phyloP scores from a whole-genome alignment of 768 basidiomycete genomes.

The Rhodosporidiobolus sp. region DNA sequence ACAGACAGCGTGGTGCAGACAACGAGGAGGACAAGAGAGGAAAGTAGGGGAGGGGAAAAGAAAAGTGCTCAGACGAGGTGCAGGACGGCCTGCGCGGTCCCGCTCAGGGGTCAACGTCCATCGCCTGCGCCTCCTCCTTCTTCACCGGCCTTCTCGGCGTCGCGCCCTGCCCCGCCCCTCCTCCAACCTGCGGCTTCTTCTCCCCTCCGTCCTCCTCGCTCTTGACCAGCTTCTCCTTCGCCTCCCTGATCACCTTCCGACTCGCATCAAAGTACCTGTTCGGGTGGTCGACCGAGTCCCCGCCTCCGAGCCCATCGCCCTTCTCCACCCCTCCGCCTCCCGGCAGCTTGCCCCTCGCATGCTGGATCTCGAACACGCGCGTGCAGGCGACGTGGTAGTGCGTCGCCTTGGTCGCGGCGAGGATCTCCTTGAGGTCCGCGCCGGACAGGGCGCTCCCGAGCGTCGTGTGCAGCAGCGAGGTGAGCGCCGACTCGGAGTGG shows the following conservation, averaged over 20 bases:
- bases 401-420: slow-evolving; percentile 67
- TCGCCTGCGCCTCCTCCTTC: not conserved
- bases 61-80: no score
- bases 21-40: no score
- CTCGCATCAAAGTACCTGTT: slow-evolving; percentile 62
- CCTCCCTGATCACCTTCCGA: slow-evolving; percentile 54
- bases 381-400: slow-evolving; percentile 97
- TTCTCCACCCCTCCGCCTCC: slow-evolving; percentile 62
- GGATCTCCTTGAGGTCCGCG: slow-evolving; percentile 74
- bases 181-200: slow-evolving; percentile 41
- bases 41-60: no score
- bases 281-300: slow-evolving; percentile 88
- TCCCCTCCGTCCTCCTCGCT: slow-evolving; percentile 45
- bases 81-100: no score
- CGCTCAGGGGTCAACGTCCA: not conserved
- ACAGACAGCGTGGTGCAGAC: no score
- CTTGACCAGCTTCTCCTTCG: slow-evolving; percentile 43
- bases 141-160: not conserved
- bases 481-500: slow-evolving; percentile 76
- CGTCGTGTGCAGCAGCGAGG: slow-evolving; percentile 66
- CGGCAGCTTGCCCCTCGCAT: slow-evolving; percentile 50
- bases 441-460: slow-evolving; percentile 67
- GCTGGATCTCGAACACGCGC: slow-evolving; percentile 91
- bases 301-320: slow-evolving; percentile 79
- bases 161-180: not conserved